phyloP scores from a whole-genome alignment of 495 filamentous ascomycete genomes.

The Penicillium arizonense region DNA sequence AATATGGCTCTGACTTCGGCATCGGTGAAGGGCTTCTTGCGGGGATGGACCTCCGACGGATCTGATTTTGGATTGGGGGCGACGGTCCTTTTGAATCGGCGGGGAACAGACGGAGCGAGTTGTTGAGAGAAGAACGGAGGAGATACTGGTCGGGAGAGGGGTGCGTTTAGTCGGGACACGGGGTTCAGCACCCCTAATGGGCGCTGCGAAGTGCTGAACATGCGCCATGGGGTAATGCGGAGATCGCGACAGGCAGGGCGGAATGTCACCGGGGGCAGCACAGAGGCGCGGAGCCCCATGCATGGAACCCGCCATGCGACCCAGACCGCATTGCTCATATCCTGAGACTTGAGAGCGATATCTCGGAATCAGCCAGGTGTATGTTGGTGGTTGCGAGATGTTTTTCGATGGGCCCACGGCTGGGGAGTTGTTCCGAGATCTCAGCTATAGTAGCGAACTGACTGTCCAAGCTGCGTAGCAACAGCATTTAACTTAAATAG shows the following conservation, averaged over 20 bases:
- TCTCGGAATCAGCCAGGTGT: constrained; percentile 1
- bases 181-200: constrained; percentile 10
- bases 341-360: constrained; percentile 21
- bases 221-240: constrained; percentile 22
- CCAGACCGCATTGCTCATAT: constrained; percentile 50
- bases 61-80: constrained; percentile 9
- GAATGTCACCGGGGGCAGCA: constrained; percentile 19
- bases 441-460: too few species aligned
- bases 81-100: constrained; percentile 26
- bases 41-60: constrained; percentile 5
- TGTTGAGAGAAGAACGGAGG: background rate
- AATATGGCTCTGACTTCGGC: constrained; percentile 64
- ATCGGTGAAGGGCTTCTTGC: constrained; percentile 39
- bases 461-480: background rate
- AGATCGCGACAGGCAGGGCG: constrained; percentile 13
- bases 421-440: constrained; percentile 16
- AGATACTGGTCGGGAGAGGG: background rate
- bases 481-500: background rate
- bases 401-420: constrained; percentile 11
- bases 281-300: constrained; percentile 34
- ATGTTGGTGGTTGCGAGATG: constrained; percentile 3
- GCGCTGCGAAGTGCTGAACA: constrained; percentile 18
- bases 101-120: background rate
- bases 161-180: background rate
- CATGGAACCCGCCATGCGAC: constrained; percentile 47